Conservation (phyloP, 2,329 filamentous ascomycete genomes). For the Aspergillus pseudotamarii region DNA sequence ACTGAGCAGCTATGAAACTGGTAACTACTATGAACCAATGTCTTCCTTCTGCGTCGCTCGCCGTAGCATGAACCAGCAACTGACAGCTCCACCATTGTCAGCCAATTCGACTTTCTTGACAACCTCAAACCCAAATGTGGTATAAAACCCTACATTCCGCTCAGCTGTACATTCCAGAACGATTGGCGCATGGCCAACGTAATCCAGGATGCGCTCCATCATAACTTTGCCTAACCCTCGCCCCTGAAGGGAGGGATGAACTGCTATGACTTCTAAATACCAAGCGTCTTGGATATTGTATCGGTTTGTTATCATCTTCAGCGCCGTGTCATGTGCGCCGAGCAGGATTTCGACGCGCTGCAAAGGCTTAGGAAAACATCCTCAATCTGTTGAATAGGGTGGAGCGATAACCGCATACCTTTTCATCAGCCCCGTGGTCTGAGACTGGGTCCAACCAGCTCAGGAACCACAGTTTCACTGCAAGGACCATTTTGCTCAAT, state of each 20-base stretch:
- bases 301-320: slow-evolving; percentile 5
- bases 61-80: slow-evolving; percentile 28
- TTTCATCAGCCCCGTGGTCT: slow-evolving; percentile 17
- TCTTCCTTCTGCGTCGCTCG: neutral
- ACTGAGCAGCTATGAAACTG: neutral
- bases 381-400: neutral
- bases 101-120: slow-evolving; percentile 23
- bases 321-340: slow-evolving; percentile 9
- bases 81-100: slow-evolving; percentile 19
- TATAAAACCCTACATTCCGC: slow-evolving; percentile 26
- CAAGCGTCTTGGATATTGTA: slow-evolving; percentile 18
- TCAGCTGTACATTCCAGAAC: slow-evolving; percentile 27
- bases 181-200: slow-evolving; percentile 16
- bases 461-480: slow-evolving; percentile 22
- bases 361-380: too few relatives aligned
- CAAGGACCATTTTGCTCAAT: slow-evolving; percentile 7
- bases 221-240: slow-evolving; percentile 23
- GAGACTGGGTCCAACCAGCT: slow-evolving; percentile 15
- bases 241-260: slow-evolving; percentile 29
- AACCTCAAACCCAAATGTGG: slow-evolving; percentile 26
- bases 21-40: neutral
- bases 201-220: slow-evolving; percentile 21
- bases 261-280: slow-evolving; percentile 31
- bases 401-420: slow-evolving; percentile 11
- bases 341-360: slow-evolving; percentile 22